Conservation (phyloP, 176 grass and related monocot species). For the Neostapfia colusana region DNA sequence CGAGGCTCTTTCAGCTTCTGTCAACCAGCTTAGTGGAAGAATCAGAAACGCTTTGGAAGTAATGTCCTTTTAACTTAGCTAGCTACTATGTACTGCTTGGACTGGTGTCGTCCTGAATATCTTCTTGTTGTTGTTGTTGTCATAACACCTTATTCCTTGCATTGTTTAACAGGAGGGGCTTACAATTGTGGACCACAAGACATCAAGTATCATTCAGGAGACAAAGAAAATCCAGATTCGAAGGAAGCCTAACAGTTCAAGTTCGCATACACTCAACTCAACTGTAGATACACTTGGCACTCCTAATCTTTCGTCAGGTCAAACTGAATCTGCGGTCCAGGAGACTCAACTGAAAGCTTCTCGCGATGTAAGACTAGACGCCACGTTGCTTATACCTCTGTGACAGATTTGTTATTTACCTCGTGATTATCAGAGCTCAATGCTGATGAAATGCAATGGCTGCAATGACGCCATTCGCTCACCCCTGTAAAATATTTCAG, state of each 20-base stretch:
- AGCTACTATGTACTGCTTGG: not conserved
- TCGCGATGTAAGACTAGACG: conserved; percentile 84
- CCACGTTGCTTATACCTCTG: conserved; percentile 41
- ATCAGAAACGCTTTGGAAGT: conserved; percentile 89
- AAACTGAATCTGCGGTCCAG: conserved; percentile 16
- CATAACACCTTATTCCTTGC: not conserved
- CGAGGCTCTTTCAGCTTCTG: conserved; percentile 79
- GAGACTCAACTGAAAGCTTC: conserved; percentile 63
- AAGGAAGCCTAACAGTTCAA: conserved; percentile 42
- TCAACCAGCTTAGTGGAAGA: conserved; percentile 86
- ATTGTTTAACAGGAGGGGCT: conserved; percentile 50
- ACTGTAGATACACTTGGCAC: conserved; percentile 13
- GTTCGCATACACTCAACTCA: conserved; percentile 19
- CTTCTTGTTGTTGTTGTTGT: not conserved
- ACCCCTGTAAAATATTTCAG: conserved; percentile 38
- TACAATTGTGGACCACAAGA: conserved; percentile 54
- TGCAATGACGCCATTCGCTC: not conserved
- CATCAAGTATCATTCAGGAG: conserved; percentile 57
- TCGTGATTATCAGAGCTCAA: not conserved
- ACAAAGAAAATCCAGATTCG: conserved; percentile 72
- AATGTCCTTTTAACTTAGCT: conserved; percentile 21
- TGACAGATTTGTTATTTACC: not conserved
- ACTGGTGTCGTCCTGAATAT: too few relatives aligned
- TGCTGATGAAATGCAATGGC: not conserved
- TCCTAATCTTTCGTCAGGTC: conserved; percentile 27